These are phyloP conservation scores for Pseudomonodictys pantanalensis DNA, from an alignment of 495 filamentous ascomycete species.

Conservation along the genomic window DNA sequence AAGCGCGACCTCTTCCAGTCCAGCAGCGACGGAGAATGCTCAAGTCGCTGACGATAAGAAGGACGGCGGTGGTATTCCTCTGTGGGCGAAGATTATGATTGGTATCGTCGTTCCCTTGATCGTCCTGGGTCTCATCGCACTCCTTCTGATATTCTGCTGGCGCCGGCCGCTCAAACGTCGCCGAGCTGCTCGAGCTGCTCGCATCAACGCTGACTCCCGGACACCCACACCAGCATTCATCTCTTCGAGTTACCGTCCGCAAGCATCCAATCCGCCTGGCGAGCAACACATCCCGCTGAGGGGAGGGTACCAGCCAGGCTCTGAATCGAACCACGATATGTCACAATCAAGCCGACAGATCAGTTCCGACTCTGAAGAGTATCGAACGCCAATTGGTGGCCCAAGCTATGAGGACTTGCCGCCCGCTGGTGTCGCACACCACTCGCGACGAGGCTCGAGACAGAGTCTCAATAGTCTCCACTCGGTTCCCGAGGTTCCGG, in stretches of 20 bases:
- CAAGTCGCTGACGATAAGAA: neutral
- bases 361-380: neutral
- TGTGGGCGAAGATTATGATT: neutral
- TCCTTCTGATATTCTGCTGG: neutral
- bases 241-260: neutral
- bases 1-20: neutral
- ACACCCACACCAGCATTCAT: neutral
- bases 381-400: neutral
- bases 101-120: neutral
- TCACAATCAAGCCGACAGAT: neutral
- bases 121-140: neutral
- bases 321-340: neutral
- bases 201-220: neutral
- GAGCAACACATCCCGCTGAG: neutral
- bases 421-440: neutral
- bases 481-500: neutral
- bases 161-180: neutral
- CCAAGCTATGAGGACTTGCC: neutral
- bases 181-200: neutral
- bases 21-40: neutral
- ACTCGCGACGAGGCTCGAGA: neutral
- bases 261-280: neutral
- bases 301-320: neutral
- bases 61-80: neutral
- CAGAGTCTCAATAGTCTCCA: neutral